Evolutionary conservation across 805 yeast species (phyloP), one percentile per base, ranked within the genome.

Genomic region (Starmerella roubikii): DNA sequence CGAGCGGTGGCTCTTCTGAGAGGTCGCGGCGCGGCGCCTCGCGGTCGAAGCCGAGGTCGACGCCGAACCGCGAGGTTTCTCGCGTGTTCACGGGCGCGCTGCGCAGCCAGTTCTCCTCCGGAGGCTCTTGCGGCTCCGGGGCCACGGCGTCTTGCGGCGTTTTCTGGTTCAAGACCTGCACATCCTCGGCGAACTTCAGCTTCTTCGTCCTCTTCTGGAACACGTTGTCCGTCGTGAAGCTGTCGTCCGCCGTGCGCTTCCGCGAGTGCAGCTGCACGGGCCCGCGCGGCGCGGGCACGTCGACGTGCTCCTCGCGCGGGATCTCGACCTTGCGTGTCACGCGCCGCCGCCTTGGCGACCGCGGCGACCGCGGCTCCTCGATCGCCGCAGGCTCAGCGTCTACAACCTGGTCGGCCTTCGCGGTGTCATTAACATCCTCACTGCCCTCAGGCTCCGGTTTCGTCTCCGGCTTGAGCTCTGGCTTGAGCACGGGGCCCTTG

Each of bases 171-270:
- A 24, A 6, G 15, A 37, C 41, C 12, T 32, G 15, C 16, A 31
- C 40, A n/a, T 32, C 35, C 28, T 32, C 37, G 8, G 36, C 33
- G 13, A 35, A 35, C 30, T 33, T 25, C 23, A 10, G 13, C 22
- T 8, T 11, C 30, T 25, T 28, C 24, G 29, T 21, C 13, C 24
- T 22, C 13, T 25, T 22, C 39, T 51, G 54, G 38, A 51, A 51
- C 28, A 49, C 47, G 37, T 51, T 51, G 20, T 44, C 40, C 13
- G 20, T 16, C 10, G 42, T 26, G 48, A 50, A 50, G 16, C 50
- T 45, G 10, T 26, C 35, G 12, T 30, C 43, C 22, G 13, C 22
- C 4, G 11, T 23, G 24, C 8, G 15, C 18, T 33, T 18, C 7
- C 29, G 29, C 15, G 29, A 4, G 5, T 42, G 42, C 21, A 32